Conservation (phyloP, 352 stramenopile genomes). For the Discostella stelligera region DNA sequence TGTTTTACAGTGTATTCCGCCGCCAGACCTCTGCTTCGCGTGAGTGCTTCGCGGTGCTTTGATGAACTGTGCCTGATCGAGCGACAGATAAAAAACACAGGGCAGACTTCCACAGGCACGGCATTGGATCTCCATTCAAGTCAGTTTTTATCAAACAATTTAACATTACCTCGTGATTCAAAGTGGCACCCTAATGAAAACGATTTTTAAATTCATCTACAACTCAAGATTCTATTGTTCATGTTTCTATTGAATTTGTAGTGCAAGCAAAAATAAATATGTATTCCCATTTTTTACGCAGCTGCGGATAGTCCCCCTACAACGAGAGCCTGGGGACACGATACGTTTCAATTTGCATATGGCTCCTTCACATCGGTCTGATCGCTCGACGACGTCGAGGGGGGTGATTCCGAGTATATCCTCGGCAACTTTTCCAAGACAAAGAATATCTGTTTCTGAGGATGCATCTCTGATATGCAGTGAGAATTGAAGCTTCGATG, state of each 20-base stretch:
- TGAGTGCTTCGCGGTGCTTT: too few relatives aligned
- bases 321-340: conserved; percentile 25
- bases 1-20: too few relatives aligned
- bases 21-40: too few relatives aligned
- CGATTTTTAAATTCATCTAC: too few relatives aligned
- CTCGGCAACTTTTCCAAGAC: conserved; percentile 43
- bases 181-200: too few relatives aligned
- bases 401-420: conserved; percentile 32
- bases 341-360: conserved; percentile 31
- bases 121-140: too few relatives aligned
- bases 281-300: conserved; percentile 42
- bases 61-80: too few relatives aligned
- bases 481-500: conserved; percentile 37
- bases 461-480: conserved; percentile 52
- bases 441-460: conserved; percentile 55
- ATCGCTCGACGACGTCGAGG: conserved; percentile 18
- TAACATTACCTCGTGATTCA: too few relatives aligned
- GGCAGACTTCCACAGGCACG: too few relatives aligned
- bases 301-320: conserved; percentile 43
- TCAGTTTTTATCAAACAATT: too few relatives aligned
- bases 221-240: too few relatives aligned
- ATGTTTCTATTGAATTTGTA: neutral
- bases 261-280: conserved; percentile 41
- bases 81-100: too few relatives aligned
- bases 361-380: conserved; percentile 22